Percentiles rank a stretch among this genome's conserved stretches.
These are phyloP conservation scores for Ophiocordyceps camponoti-rufipedis DNA, from an alignment of 2,329 filamentous ascomycete species.

Conservation along the genomic window DNA sequence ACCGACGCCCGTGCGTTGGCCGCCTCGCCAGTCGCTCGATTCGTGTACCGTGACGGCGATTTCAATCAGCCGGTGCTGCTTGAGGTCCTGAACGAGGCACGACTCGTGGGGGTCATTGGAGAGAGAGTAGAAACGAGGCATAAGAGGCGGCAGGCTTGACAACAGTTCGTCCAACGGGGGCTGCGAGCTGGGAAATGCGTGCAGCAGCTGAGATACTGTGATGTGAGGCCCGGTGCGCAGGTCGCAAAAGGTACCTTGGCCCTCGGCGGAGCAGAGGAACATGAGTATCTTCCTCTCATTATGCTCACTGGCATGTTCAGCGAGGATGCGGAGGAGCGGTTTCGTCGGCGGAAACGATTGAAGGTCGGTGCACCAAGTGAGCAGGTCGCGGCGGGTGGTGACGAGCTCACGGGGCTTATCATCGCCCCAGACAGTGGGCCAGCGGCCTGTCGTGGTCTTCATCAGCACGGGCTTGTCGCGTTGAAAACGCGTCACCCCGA, in stretches of 20 bases:
- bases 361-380: constrained; percentile 90
- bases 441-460: constrained; percentile 64
- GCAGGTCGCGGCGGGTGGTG: constrained; percentile 76
- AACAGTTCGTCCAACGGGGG: constrained; percentile 73
- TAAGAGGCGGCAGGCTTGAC: constrained; percentile 65
- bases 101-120: constrained; percentile 84
- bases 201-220: constrained; percentile 67
- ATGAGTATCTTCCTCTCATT: constrained; percentile 79
- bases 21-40: constrained; percentile 56
- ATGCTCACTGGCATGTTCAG: constrained; percentile 61
- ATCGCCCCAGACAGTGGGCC: constrained; percentile 97
- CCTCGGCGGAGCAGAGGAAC: constrained; percentile 76
- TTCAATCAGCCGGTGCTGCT: constrained; percentile 68
- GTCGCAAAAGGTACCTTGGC: constrained; percentile 84
- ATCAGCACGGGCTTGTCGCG: constrained; percentile 71
- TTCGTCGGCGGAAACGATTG: constrained; percentile 89
- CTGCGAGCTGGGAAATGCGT: constrained; percentile 81
- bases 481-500: constrained; percentile 64
- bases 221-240: constrained; percentile 79
- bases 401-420: constrained; percentile 71
- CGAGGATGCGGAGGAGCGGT: constrained; percentile 64
- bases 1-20: constrained; percentile 63
- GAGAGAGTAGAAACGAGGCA: constrained; percentile 97
- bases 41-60: constrained; percentile 96
- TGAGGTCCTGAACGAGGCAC: constrained; percentile 47